Evolutionary conservation across 495 filamentous ascomycete genomes (phyloP).

Genomic region (Penicillium pancosmium): DNA sequence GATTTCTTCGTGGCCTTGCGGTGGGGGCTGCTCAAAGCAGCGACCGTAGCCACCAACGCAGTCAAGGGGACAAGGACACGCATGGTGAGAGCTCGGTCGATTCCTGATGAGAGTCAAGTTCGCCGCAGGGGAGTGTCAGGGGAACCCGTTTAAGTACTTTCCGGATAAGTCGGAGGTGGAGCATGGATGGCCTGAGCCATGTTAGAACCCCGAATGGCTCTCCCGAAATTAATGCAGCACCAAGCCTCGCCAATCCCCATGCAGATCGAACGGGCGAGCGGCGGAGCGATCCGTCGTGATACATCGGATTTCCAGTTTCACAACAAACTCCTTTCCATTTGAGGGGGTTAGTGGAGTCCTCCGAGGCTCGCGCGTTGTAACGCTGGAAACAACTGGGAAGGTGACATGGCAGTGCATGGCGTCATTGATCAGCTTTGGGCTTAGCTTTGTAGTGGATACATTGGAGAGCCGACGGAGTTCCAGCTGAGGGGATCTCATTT

Average conservation of each 20-base stretch:
- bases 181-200: neutral
- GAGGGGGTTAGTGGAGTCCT: neutral
- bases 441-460: neutral
- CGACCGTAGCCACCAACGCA: slow-evolving; percentile 9
- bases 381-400: slow-evolving; percentile 21
- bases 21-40: slow-evolving; percentile 23
- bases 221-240: slow-evolving; percentile 1
- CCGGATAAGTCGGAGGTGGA: slow-evolving; percentile 1
- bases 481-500: neutral
- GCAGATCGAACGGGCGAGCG: neutral
- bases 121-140: neutral
- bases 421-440: slow-evolving; percentile 9
- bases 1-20: slow-evolving; percentile 16
- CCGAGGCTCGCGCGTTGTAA: slow-evolving; percentile 15
- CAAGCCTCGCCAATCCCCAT: slow-evolving; percentile 15
- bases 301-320: neutral
- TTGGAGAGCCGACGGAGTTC: slow-evolving; percentile 1
- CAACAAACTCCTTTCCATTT: neutral
- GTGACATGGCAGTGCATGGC: slow-evolving; percentile 11
- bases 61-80: slow-evolving; percentile 8
- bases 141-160: neutral
- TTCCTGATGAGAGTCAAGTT: neutral
- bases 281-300: slow-evolving; percentile 1
- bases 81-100: slow-evolving; percentile 6
- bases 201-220: neutral